Evolutionary conservation across 2,329 filamentous ascomycete genomes (phyloP).

Genomic region (Fusarium sp.): DNA sequence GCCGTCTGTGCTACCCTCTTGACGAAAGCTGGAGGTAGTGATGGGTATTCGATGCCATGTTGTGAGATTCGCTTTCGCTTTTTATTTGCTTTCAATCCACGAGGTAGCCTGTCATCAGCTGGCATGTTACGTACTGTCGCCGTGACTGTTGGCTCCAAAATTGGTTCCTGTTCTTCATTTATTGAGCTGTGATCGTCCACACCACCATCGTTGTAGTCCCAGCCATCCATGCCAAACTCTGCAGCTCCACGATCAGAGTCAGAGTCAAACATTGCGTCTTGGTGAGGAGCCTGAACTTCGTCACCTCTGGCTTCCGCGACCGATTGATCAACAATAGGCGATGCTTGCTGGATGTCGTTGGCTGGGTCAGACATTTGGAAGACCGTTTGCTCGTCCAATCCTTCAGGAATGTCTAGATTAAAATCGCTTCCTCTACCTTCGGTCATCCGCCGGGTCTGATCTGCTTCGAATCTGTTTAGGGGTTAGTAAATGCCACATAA

Average conservation of each 20-base stretch:
- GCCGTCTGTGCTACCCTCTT: constrained; percentile 80
- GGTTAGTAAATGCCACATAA: constrained; percentile 13
- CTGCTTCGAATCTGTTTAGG: constrained; percentile 53
- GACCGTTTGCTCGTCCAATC: constrained; percentile 62
- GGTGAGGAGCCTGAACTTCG: constrained; percentile 24
- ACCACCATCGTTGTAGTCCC: constrained; percentile 31
- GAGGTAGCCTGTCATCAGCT: constrained; percentile 27
- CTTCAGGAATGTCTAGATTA: constrained; percentile 61
- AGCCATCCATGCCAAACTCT: constrained; percentile 33
- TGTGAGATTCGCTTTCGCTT: constrained; percentile 67
- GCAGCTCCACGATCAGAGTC: constrained; percentile 38
- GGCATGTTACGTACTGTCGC: constrained; percentile 3
- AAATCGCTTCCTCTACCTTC: constrained; percentile 63
- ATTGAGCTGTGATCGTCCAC: constrained; percentile 45
- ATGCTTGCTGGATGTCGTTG: constrained; percentile 46
- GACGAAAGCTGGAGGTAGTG: constrained; percentile 77
- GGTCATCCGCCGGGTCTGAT: constrained; percentile 55
- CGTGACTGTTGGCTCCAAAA: constrained; percentile 20
- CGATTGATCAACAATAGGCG: constrained; percentile 40
- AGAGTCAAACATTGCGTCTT: constrained; percentile 29
- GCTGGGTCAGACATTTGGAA: constrained; percentile 59
- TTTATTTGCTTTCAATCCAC: constrained; percentile 42
- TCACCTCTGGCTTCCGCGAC: constrained; percentile 37
- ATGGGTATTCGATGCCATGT: constrained; percentile 80
- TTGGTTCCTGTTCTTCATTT: constrained; percentile 31